Evolutionary conservation across 352 stramenopile genomes (phyloP).

Genomic region (Phytophthora citrophthora): DNA sequence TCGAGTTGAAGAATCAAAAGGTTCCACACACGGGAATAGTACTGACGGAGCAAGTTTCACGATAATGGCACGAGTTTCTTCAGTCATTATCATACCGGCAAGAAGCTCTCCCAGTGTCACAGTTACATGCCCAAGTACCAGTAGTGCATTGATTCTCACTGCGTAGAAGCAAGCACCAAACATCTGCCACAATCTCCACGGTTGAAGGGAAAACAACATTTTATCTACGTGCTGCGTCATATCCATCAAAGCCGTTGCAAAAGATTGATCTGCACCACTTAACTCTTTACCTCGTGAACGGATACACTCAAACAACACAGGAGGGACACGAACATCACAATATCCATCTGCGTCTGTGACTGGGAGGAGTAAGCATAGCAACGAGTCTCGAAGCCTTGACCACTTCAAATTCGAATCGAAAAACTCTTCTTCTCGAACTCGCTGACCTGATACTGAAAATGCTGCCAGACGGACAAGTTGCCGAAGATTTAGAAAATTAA

Average conservation of each 20-base stretch:
- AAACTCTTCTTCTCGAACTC: no score
- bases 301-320: no score
- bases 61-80: not conserved
- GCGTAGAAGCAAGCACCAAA: slow-evolving; percentile 49
- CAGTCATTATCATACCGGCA: slow-evolving; percentile 4
- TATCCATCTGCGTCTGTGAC: slow-evolving; percentile 2
- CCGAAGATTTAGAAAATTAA: not conserved
- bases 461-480: slow-evolving; percentile 12
- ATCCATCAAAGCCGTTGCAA: slow-evolving; percentile 8
- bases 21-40: slow-evolving; percentile 1
- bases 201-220: slow-evolving; percentile 2
- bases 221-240: slow-evolving; percentile 2
- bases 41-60: slow-evolving; percentile 23
- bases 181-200: slow-evolving; percentile 22
- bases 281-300: no score
- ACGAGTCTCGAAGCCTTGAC: no score
- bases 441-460: slow-evolving; percentile 1
- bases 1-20: slow-evolving; percentile 12
- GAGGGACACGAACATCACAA: not conserved
- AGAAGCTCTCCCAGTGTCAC: slow-evolving; percentile 31
- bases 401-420: not conserved
- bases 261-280: not conserved
- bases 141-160: slow-evolving; percentile 41
- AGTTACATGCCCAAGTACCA: slow-evolving; percentile 30
- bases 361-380: not conserved